phyloP scores from a whole-genome alignment of 495 filamentous ascomycete species.

The Aspergillus indologenus region DNA sequence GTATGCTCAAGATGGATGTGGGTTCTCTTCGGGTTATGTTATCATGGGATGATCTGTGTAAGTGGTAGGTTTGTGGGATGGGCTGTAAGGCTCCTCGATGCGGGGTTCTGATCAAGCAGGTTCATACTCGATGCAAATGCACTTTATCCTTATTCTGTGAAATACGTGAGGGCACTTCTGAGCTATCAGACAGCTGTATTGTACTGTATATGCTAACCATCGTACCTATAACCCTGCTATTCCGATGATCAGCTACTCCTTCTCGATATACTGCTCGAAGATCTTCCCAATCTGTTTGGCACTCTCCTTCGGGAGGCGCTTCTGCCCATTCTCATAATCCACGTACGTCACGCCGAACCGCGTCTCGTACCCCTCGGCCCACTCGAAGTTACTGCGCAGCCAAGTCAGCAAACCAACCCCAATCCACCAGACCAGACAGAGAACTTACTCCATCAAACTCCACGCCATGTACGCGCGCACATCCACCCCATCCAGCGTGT shows the following conservation, averaged over 20 bases:
- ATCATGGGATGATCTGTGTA: too few relatives aligned
- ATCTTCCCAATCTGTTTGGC: conserved; percentile 62
- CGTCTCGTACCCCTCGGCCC: conserved; percentile 81
- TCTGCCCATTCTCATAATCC: conserved; percentile 71
- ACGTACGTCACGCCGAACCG: conserved; percentile 76
- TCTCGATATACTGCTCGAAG: conserved; percentile 50
- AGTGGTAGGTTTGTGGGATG: too few relatives aligned
- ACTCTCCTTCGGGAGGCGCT: conserved; percentile 76
- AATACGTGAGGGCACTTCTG: too few relatives aligned
- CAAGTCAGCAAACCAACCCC: not conserved
- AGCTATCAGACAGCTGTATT: too few relatives aligned
- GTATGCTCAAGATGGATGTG: too few relatives aligned
- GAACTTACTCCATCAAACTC: conserved; percentile 67
- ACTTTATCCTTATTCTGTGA: too few relatives aligned
- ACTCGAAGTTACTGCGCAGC: conserved; percentile 50
- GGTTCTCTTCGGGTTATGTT: too few relatives aligned
- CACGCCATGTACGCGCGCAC: conserved; percentile 75
- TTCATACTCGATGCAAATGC: too few relatives aligned
- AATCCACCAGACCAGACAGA: not conserved
- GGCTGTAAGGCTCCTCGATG: too few relatives aligned
- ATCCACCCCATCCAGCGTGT: conserved; percentile 63
- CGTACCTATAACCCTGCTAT: too few relatives aligned
- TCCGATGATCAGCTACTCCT: conserved; percentile 12
- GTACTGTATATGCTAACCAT: too few relatives aligned
- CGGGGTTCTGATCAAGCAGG: too few relatives aligned